Evolutionary conservation across 345 rosid genomes (phyloP), one percentile per base, ranked within the genome.

Genomic region (Dipteronia dyeriana): DNA sequence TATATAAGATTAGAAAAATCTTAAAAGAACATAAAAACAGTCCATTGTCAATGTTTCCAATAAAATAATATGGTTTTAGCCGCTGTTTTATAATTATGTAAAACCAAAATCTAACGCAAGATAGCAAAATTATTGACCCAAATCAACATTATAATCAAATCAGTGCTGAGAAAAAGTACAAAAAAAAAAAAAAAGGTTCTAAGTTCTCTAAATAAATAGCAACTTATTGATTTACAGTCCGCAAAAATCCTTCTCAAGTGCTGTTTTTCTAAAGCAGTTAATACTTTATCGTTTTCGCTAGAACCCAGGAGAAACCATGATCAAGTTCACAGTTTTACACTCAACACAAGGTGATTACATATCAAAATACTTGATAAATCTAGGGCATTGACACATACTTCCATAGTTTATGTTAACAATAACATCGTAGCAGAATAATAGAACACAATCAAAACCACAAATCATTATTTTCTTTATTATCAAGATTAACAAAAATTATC

Each of bases 21-120:
- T n/a, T 2, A 23, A 1, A 1, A 68, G 26, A 68, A 70, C 5
- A 34, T 56, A 25, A 2, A 9, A 45, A 23, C 26, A 23, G 8
- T 26, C 16, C 60, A 70, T 16, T 70, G 41, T 26, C 73, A 70
- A 70, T 70, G 53, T 20, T 51, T 51, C 41, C 10, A n/a, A 16
- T 66, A 19, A 1, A 25, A 45, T n/a, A 71, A 53, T 16, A 71
- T 7, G 57, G 45, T 43, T 34, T 34, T 31, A 13, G 7, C 31
- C 19, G 26, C 7, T 19, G n/a, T 53, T 51, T 53, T 16, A n/a
- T 10, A 66, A 39, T 3, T 8, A 31, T 9, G 10, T 41, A 9
- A 41, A 41, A 41, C 45, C 10, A 41, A 41, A 9, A 41, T 9
- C 10, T 41, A 41, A 41, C 8, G 22, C 12, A 65, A 31, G 16